phyloP scores from a whole-genome alignment of 2,329 filamentous ascomycete genomes.

The Penicillium sp. region DNA sequence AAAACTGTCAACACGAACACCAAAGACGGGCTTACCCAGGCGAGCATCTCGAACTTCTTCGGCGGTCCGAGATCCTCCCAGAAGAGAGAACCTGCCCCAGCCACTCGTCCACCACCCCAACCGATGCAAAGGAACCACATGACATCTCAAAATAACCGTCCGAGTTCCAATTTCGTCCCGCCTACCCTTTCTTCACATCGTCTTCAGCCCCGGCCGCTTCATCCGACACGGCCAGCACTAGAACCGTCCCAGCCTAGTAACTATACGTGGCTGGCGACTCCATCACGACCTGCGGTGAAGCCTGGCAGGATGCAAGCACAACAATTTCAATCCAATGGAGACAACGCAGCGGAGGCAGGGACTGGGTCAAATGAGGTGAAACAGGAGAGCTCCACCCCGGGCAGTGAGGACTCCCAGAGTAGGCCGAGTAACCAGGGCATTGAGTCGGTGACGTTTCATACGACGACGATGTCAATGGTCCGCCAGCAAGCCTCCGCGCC shows the following conservation, averaged over 20 bases:
- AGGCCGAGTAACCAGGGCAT: slow-evolving; percentile 13
- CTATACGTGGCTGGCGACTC: slow-evolving; percentile 41
- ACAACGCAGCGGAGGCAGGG: slow-evolving; percentile 17
- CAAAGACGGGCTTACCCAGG: slow-evolving; percentile 53
- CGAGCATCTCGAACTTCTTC: slow-evolving; percentile 59
- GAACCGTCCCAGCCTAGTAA: slow-evolving; percentile 35
- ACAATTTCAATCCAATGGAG: slow-evolving; percentile 12
- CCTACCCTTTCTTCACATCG: slow-evolving; percentile 32
- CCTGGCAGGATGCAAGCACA: slow-evolving; percentile 19
- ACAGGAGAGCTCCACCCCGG: slow-evolving; percentile 24
- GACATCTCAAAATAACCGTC: slow-evolving; percentile 13
- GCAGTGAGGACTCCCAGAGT: neutral
- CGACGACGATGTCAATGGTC: slow-evolving; percentile 44
- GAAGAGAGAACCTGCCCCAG: slow-evolving; percentile 15
- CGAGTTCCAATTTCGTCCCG: slow-evolving; percentile 22
- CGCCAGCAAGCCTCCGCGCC: slow-evolving; percentile 27
- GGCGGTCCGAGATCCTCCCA: slow-evolving; percentile 26
- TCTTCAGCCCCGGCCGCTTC: slow-evolving; percentile 35
- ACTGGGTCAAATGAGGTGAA: slow-evolving; percentile 30
- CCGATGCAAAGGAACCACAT: slow-evolving; percentile 16
- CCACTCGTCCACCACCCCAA: slow-evolving; percentile 13
- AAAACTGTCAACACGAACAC: slow-evolving; percentile 3
- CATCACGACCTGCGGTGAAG: slow-evolving; percentile 29
- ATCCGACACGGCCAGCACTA: slow-evolving; percentile 37
- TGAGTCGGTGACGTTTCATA: slow-evolving; percentile 44